Conservation (phyloP, 2,329 filamentous ascomycete species). For the Paraconiothyrium sp. region DNA sequence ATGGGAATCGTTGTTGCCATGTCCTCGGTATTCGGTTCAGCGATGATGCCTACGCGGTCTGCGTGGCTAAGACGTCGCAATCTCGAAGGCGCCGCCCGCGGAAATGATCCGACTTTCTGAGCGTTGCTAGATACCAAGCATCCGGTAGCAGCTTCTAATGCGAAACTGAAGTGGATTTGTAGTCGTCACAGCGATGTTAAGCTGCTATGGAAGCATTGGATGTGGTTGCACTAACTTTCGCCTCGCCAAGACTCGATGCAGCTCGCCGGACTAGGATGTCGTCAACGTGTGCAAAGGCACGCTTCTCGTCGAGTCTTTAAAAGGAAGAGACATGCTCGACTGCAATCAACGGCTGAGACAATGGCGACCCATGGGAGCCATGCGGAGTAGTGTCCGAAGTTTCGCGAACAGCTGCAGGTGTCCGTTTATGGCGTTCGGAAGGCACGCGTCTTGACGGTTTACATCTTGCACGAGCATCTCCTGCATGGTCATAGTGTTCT, state of each 20-base stretch:
- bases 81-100: background rate
- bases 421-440: slow-evolving; percentile 30
- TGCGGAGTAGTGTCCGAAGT: slow-evolving; percentile 14
- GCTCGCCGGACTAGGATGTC: slow-evolving; percentile 26
- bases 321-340: slow-evolving; percentile 17
- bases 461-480: slow-evolving; percentile 21
- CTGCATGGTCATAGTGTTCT: slow-evolving; percentile 16
- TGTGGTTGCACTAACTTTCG: slow-evolving; percentile 23
- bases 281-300: slow-evolving; percentile 20
- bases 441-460: slow-evolving; percentile 24
- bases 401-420: slow-evolving; percentile 23
- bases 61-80: background rate
- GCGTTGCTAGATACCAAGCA: background rate
- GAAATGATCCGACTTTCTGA: background rate
- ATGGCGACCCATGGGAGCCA: slow-evolving; percentile 19
- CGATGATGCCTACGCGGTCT: background rate
- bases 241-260: slow-evolving; percentile 32
- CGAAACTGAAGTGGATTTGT: background rate
- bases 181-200: slow-evolving; percentile 19
- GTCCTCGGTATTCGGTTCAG: background rate
- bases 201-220: slow-evolving; percentile 15
- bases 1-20: background rate
- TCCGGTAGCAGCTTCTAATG: background rate
- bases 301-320: slow-evolving; percentile 14
- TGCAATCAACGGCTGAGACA: slow-evolving; percentile 34